phyloP scores from a whole-genome alignment of 2,329 filamentous ascomycete genomes.

The Emmonsiellopsis sp. region DNA sequence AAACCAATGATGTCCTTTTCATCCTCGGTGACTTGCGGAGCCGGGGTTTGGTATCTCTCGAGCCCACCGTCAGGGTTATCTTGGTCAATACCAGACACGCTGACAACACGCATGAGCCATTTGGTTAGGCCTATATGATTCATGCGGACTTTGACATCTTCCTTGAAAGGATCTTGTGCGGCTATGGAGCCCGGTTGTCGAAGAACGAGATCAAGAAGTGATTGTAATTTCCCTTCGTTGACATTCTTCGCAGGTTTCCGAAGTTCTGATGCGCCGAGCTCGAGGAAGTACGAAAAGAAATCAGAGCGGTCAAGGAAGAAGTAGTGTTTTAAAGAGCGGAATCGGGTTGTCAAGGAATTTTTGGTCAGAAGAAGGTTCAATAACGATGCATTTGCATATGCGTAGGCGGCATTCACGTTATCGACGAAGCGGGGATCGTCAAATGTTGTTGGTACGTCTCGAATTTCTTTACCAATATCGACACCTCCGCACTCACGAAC shows the following conservation, averaged over 20 bases:
- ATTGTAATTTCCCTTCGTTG: conserved; percentile 89
- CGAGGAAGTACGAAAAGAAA: conserved; percentile 96
- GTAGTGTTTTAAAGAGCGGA: conserved; percentile 93
- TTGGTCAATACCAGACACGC: conserved; percentile 89
- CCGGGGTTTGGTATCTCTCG: conserved; percentile 65
- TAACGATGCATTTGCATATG: conserved; percentile 87
- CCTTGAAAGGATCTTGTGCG: conserved; percentile 91
- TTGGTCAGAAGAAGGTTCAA: conserved; percentile 86
- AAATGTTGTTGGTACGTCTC: conserved; percentile 83
- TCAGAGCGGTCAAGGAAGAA: conserved; percentile 98
- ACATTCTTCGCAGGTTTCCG: conserved; percentile 81
- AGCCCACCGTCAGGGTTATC: conserved; percentile 53
- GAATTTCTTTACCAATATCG: conserved; percentile 79
- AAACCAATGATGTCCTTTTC: conserved; percentile 83
- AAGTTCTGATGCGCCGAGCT: conserved; percentile 80
- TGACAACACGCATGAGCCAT: conserved; percentile 91
- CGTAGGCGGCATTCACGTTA: conserved; percentile 92
- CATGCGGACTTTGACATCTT: conserved; percentile 96
- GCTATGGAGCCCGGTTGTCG: conserved; percentile 94
- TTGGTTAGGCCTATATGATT: conserved; percentile 89
- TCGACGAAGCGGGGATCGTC: conserved; percentile 88
- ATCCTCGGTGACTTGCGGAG: conserved; percentile 56
- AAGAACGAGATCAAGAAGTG: conserved; percentile 85
- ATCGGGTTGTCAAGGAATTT: conserved; percentile 75
- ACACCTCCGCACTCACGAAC: conserved; percentile 95